Evolutionary conservation across 2,329 filamentous ascomycete genomes (phyloP), one percentile per base, ranked within the genome.

Genomic region (Aspergillus fischeri): DNA sequence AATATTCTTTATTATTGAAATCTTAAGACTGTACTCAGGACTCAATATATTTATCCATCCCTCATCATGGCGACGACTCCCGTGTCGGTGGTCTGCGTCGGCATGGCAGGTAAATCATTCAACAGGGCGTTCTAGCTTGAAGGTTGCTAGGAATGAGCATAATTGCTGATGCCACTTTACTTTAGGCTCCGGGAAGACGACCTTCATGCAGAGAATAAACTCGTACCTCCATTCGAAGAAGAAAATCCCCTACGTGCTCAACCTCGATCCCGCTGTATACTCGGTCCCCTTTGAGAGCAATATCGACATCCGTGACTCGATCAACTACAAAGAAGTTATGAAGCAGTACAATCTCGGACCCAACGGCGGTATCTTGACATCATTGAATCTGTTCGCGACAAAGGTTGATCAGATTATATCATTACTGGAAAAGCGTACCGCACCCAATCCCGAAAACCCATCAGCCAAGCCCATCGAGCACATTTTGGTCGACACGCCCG

Each of bases 241-340:
- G 57, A 84, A 87, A 20, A 87, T 91, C 1, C 94, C 95, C 4
- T 99, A 99, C 74, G 92, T 97, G 58, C 86, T 99, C 72, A 99
- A 99, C 75, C 88, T 99, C 61, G 94, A 99, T 72, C 94, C 94
- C 1, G 94, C 95, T 44, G 94, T 99, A 8, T 84, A 92, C 69
- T 91, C 88, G 65, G 90, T 97, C 6, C 94, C 95, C 3, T 99
- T 97, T 71, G 93, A 96, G 65, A 87, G 89, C 74, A 99, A 99
- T 76, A 97, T 99, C 77, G 94, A 99, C 77, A 99, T 99, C 67
- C 91, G 95, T 69, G 94, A 99, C 77, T 94, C 90, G 27, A 93
- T 99, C 74, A 97, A 99, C 83, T 99, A 99, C 81, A 94, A 96
- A 74, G 93, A 99, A 77, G 94, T 99, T 63, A 99, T 99, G 95